Evolutionary conservation across 2,329 filamentous ascomycete genomes (phyloP).

Genomic region (Botryotinia globosa): DNA sequence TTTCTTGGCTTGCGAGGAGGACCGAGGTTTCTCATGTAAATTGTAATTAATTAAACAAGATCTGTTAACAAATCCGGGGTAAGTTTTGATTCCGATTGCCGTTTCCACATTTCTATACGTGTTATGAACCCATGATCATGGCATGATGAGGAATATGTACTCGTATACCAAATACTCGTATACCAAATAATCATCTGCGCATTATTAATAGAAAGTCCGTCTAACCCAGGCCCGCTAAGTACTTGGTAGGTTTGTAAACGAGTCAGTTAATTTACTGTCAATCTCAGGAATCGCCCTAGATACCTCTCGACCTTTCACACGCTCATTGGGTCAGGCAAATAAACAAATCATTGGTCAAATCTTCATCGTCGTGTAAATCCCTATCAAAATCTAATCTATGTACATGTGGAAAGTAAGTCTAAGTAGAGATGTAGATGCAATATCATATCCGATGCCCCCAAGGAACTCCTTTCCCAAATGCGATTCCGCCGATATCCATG

Average conservation of each 20-base stretch:
- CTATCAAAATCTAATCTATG: background rate
- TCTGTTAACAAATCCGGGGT: background rate
- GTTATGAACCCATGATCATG: no score
- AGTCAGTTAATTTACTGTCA: background rate
- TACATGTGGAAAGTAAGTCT: slow-evolving; percentile 4
- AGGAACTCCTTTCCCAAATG: background rate
- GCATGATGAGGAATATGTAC: background rate
- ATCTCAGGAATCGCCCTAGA: background rate
- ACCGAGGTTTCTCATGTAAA: background rate
- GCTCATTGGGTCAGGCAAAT: background rate
- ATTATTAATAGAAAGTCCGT: background rate
- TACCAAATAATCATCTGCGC: background rate
- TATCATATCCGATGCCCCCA: background rate
- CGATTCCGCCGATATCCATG: background rate
- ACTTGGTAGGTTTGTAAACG: no score
- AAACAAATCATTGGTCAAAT: background rate
- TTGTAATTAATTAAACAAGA: no score
- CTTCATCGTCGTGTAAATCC: background rate
- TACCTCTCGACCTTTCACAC: background rate
- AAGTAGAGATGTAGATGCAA: background rate
- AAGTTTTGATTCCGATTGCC: background rate
- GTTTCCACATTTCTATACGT: background rate
- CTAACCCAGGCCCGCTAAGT: background rate
- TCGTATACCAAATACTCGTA: no score
- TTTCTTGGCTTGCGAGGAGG: background rate